Conservation (phyloP, 2,329 filamentous ascomycete genomes). For the Pseudopithomyces chartarum region DNA sequence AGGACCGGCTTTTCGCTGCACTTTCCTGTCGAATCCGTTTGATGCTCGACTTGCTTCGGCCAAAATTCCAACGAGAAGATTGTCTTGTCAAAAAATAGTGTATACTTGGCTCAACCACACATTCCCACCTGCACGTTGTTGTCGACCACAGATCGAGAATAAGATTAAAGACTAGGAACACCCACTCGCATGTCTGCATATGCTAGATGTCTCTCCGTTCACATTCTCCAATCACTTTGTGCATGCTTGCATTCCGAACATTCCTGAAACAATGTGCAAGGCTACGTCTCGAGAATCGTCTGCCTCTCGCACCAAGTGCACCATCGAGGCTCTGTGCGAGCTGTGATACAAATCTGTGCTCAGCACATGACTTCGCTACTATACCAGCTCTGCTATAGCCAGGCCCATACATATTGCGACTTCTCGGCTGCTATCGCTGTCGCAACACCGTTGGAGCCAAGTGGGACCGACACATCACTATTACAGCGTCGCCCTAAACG, state of each 20-base stretch:
- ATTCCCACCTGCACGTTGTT: too few relatives aligned
- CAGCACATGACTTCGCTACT: neutral
- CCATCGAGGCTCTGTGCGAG: neutral
- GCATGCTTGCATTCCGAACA: neutral
- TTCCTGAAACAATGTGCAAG: neutral
- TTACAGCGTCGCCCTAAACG: neutral
- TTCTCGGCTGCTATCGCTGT: neutral
- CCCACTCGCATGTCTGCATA: too few relatives aligned
- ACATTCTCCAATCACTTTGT: too few relatives aligned
- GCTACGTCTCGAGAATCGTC: neutral
- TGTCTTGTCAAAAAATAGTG: too few relatives aligned
- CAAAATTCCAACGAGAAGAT: too few relatives aligned
- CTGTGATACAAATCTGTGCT: neutral
- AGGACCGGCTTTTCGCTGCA: too few relatives aligned
- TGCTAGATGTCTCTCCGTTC: too few relatives aligned
- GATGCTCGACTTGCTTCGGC: too few relatives aligned
- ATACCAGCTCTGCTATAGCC: neutral
- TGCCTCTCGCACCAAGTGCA: neutral
- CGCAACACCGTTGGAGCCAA: constrained; percentile 1
- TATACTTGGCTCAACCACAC: too few relatives aligned
- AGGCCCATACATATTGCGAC: neutral
- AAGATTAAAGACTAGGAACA: too few relatives aligned
- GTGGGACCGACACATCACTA: neutral
- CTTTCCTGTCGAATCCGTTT: too few relatives aligned
- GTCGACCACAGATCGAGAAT: too few relatives aligned